Conservation (phyloP, 768 basidiomycete genomes). For the Neoboletus brunneissimus region DNA sequence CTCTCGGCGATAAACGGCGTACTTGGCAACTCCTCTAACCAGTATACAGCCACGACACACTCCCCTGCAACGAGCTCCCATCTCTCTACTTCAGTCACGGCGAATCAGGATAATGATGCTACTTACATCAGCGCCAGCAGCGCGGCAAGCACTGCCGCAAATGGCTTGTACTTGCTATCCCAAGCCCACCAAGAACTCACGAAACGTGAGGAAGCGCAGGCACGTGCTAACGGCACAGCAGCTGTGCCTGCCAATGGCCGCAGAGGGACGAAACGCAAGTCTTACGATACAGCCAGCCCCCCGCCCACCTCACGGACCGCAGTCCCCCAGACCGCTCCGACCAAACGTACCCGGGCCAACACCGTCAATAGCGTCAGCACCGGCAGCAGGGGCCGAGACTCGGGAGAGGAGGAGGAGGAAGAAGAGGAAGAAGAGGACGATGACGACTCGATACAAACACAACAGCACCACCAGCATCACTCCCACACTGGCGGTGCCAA, state of each 20-base stretch:
- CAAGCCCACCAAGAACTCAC: conserved; percentile 97
- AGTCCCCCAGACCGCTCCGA: conserved; percentile 18
- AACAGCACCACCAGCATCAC: conserved; percentile 22
- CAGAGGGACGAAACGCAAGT: conserved; percentile 72
- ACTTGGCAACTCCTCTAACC: conserved; percentile 42
- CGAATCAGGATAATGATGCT: conserved; percentile 33
- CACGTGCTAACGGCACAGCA: conserved; percentile 48
- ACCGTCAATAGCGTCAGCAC: conserved; percentile 32
- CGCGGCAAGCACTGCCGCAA: conserved; percentile 72
- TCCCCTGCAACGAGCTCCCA: conserved; percentile 35
- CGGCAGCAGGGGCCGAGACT: conserved; percentile 36
- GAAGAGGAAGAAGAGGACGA: conserved; percentile 39
- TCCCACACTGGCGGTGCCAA: conserved; percentile 15
- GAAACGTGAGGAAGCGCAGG: conserved; percentile 87
- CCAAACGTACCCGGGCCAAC: conserved; percentile 40
- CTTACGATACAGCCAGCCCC: conserved; percentile 45
- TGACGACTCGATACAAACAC: conserved; percentile 19
- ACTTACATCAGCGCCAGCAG: conserved; percentile 46
- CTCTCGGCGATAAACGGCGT: conserved; percentile 67
- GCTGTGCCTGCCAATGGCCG: conserved; percentile 29
- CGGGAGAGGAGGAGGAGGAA: conserved; percentile 36
- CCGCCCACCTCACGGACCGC: conserved; percentile 27
- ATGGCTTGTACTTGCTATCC: conserved; percentile 88
- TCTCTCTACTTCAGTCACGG: conserved; percentile 35
- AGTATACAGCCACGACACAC: conserved; percentile 30